Conservation (phyloP, 805 yeast genomes). For the Pichia exigua region DNA sequence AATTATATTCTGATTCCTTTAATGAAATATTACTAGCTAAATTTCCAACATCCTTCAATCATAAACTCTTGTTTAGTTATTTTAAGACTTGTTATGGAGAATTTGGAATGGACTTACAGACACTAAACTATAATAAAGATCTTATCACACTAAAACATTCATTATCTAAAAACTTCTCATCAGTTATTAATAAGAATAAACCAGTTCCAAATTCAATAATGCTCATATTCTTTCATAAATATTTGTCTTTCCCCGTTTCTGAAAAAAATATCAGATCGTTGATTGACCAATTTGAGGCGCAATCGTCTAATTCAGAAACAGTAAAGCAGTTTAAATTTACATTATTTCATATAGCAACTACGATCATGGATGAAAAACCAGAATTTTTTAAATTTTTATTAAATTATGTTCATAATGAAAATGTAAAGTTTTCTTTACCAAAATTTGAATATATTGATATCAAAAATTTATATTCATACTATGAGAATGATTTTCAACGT, state of each 20-base stretch:
- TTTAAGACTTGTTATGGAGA: not conserved
- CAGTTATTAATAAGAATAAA: not conserved
- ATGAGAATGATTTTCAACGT: not conserved
- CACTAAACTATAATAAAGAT: not conserved
- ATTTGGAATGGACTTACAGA: not conserved
- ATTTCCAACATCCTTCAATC: not conserved
- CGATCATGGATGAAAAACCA: not conserved
- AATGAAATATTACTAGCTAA: not conserved
- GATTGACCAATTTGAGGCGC: not conserved
- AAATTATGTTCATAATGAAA: not conserved
- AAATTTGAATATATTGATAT: not conserved
- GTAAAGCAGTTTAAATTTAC: not conserved
- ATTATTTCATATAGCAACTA: not conserved
- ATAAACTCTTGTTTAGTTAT: not conserved
- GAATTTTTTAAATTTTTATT: not conserved
- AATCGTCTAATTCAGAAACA: not conserved
- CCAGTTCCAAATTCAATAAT: not conserved
- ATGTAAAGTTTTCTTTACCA: not conserved
- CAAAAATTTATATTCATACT: not conserved
- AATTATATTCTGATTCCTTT: not conserved
- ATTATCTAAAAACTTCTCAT: not conserved
- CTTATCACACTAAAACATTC: not conserved
- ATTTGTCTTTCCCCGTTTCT: not conserved
- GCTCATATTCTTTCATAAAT: not conserved
- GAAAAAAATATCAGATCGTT: not conserved